A percentile compares a stretch with the other conserved stretches of the same genome.
Conservation (phyloP, 202 grass and related monocot species). For the Zizania palustris region DNA sequence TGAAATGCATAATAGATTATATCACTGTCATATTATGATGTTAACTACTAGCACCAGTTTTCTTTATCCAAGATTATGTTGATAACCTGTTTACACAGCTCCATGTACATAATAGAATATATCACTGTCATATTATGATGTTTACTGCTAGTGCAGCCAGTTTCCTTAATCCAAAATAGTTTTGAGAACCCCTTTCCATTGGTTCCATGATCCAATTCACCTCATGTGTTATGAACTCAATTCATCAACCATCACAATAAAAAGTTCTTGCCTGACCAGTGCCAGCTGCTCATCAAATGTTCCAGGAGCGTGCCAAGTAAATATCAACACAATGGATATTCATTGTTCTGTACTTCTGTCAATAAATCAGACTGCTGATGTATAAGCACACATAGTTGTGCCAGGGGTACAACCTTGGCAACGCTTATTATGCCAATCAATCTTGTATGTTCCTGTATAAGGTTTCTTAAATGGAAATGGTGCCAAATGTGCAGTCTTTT, state of each 20-base stretch:
- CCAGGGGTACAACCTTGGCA: neutral
- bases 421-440: neutral
- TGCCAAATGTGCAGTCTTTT: neutral
- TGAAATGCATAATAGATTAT: conserved; percentile 21
- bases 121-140: conserved; percentile 5
- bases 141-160: neutral
- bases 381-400: conserved; percentile 12
- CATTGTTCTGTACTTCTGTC: neutral
- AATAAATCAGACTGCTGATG: neutral
- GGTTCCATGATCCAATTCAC: neutral
- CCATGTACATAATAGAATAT: neutral
- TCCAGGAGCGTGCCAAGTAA: neutral
- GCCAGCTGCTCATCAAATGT: neutral
- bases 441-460: neutral
- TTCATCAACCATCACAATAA: neutral
- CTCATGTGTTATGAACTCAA: neutral
- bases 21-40: conserved; percentile 10
- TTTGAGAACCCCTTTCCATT: neutral
- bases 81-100: neutral
- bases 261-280: neutral
- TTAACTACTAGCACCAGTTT: neutral
- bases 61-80: neutral
- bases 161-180: conserved; percentile 29
- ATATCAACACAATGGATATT: neutral
- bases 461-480: neutral